phyloP scores from a whole-genome alignment of 2,329 filamentous ascomycete species.

The Colletotrichum salicis region DNA sequence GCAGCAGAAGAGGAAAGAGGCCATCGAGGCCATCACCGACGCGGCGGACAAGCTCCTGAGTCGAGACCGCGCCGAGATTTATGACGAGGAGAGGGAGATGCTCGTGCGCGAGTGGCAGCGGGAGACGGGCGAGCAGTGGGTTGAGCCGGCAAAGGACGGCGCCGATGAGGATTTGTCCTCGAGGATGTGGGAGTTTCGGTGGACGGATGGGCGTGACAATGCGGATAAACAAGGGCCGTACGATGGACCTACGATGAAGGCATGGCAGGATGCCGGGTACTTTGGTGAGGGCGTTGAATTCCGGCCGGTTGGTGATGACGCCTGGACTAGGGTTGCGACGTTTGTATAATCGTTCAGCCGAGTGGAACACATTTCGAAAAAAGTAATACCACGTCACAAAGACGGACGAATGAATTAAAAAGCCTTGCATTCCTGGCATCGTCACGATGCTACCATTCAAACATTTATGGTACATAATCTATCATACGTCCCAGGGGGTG shows the following conservation, averaged over 20 bases:
- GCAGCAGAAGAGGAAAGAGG: conserved; percentile 75
- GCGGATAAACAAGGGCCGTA: conserved; percentile 87
- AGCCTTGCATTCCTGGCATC: conserved; percentile 31
- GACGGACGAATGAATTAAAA: conserved; percentile 11
- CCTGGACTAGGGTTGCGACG: conserved; percentile 62
- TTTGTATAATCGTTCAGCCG: conserved; percentile 51
- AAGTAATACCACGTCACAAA: not conserved
- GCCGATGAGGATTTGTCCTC: conserved; percentile 41
- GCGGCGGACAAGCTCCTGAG: conserved; percentile 88
- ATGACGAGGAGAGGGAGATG: conserved; percentile 86
- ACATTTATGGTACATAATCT: conserved; percentile 37
- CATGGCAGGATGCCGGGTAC: conserved; percentile 92
- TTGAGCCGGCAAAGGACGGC: conserved; percentile 53
- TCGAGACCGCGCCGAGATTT: conserved; percentile 88
- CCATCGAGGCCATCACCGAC: conserved; percentile 85
- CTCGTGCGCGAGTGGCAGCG: conserved; percentile 84
- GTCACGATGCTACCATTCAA: conserved; percentile 26
- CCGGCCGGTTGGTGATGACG: conserved; percentile 65
- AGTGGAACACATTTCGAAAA: not conserved
- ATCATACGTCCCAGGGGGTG: conserved; percentile 32
- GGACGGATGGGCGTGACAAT: conserved; percentile 87
- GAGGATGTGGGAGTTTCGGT: conserved; percentile 88
- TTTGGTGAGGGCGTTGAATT: conserved; percentile 92
- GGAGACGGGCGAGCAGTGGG: conserved; percentile 90
- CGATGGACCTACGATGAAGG: conserved; percentile 84